Evolutionary conservation across 2,329 filamentous ascomycete species (phyloP), one percentile per base, ranked within the genome.

Genomic region (Trichoderma simmonsii): DNA sequence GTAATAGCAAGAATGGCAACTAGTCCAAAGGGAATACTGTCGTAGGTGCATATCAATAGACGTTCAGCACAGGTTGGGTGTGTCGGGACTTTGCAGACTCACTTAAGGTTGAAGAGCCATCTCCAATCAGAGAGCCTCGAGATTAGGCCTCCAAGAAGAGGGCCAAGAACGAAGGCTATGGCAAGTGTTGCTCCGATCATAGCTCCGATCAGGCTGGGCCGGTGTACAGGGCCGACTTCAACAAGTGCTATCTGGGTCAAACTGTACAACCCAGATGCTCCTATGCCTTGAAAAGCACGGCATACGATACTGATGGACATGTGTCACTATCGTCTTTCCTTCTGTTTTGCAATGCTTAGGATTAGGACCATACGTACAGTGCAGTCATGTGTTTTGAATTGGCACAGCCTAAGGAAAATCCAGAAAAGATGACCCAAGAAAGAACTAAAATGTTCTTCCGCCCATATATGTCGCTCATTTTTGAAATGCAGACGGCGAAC

Each of bases 61-160:
- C 78, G 71, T 26, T 64, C 21, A 57, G 34, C 30, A 6, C 24
- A 15, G 73, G 9, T 24, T 12, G 30, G 32, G 32, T 6, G 3
- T 21, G 7, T 26, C 30, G 12, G 11, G 18, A 2, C 12, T 9
- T 15, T 21, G n/a, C 12, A 8, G 48, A 75, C 84, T 60, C 79
- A 89, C 87, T 91, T 91, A 77, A 90, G 86, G 78, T 87, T 87
- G 77, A 90, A 90, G 51, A 90, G 83, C 82, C 87, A 89, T 65
- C 86, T 82, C 89, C 89, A 91, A 57, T 82, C 83, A 21, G 84
- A 83, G 2, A 83, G 79, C n/a, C 86, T 82, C 1, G 87, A 85
- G 26, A 91, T 86, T 3, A 84, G 80, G 2, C 88, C 89, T 5
- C 88, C 89, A 4, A 90, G 79, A 3, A 90, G 78, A 1, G 89